Conservation (phyloP, 2,329 filamentous ascomycete genomes). For the Penicillium sp. region DNA sequence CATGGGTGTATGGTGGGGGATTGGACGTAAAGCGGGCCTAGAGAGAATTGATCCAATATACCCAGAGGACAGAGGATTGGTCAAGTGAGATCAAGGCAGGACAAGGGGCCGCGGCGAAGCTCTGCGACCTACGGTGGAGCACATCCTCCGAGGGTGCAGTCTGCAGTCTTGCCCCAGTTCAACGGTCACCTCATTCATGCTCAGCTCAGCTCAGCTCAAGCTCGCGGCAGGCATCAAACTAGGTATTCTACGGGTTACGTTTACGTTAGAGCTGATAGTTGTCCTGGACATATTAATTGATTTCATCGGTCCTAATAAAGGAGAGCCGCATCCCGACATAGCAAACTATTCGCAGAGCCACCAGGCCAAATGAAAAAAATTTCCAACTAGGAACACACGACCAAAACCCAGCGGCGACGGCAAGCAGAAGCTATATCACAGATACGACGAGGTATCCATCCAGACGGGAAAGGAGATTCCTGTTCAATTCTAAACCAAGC, state of each 20-base stretch:
- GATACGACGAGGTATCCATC: background rate
- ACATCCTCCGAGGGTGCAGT: conserved; percentile 24
- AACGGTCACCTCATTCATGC: background rate
- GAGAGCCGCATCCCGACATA: background rate
- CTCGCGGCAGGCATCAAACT: background rate
- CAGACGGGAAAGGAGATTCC: background rate
- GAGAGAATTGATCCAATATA: background rate
- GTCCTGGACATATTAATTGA: background rate
- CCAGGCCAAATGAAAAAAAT: background rate
- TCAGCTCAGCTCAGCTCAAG: background rate
- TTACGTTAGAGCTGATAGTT: background rate
- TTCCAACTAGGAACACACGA: background rate
- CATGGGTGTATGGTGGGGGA: conserved; percentile 25
- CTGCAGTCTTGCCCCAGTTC: background rate
- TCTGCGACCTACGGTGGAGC: conserved; percentile 30
- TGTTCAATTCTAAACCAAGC: conserved; percentile 20
- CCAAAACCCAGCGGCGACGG: background rate
- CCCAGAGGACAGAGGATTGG: background rate
- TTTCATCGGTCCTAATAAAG: background rate
- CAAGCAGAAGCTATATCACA: background rate
- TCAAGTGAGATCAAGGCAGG: background rate
- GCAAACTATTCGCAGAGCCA: background rate
- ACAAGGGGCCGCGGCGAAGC: conserved; percentile 7
- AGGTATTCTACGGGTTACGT: background rate
- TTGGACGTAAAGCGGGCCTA: background rate